These are phyloP conservation scores for Calonectria fujianensis DNA, from an alignment of 2,329 filamentous ascomycete species.

Conservation along the genomic window DNA sequence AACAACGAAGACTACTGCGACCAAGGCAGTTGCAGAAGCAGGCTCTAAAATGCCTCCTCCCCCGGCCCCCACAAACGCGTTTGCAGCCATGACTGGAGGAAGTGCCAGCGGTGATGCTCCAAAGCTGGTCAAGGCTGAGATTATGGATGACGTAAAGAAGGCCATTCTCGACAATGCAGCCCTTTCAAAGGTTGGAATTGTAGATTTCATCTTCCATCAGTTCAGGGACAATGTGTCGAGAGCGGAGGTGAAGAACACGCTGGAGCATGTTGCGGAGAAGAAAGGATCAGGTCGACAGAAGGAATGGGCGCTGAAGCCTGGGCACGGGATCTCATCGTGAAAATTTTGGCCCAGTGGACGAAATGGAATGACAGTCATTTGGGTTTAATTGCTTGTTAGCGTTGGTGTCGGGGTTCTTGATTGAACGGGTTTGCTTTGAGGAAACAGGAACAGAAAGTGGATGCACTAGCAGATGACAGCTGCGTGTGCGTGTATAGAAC, in stretches of 20 bases:
- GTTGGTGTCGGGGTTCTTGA: conserved; percentile 48
- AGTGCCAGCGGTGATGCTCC: conserved; percentile 43
- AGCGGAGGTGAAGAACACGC: conserved; percentile 64
- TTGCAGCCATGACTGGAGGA: conserved; percentile 58
- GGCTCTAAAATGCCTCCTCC: conserved; percentile 58
- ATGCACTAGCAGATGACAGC: conserved; percentile 17
- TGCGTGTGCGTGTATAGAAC: conserved; percentile 37
- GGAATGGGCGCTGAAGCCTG: conserved; percentile 64
- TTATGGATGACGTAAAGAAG: conserved; percentile 64
- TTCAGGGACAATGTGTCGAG: conserved; percentile 62
- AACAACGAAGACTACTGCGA: background rate
- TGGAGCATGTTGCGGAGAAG: conserved; percentile 64
- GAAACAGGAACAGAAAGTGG: conserved; percentile 36
- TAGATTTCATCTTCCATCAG: conserved; percentile 63
- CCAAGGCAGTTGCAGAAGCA: conserved; percentile 42
- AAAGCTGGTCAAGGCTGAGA: conserved; percentile 62
- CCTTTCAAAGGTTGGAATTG: conserved; percentile 64
- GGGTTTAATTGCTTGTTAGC: conserved; percentile 53
- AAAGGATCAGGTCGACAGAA: conserved; percentile 61
- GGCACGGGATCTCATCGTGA: conserved; percentile 60
- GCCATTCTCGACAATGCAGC: conserved; percentile 64
- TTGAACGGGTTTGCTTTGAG: conserved; percentile 48
- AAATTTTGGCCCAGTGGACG: conserved; percentile 32
- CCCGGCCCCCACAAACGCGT: conserved; percentile 60
- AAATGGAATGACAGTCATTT: conserved; percentile 43